Conservation (phyloP, 345 rosid species). For the Hibiscus tridactylites region DNA sequence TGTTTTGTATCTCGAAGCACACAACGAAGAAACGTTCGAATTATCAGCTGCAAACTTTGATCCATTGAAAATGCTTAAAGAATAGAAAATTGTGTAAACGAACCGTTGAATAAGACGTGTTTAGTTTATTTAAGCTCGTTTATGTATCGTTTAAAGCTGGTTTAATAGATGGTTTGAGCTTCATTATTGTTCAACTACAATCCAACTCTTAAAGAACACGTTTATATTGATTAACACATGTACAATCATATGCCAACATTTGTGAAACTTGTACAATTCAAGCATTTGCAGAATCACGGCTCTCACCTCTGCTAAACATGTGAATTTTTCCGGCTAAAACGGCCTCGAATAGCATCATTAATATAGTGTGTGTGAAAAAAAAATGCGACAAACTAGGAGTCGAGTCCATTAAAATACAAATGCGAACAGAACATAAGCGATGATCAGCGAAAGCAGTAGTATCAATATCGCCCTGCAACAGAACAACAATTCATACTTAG, state of each 20-base stretch:
- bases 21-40: not conserved
- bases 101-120: no score
- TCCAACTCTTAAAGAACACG: no score
- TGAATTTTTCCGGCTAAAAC: not conserved
- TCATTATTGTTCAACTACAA: no score
- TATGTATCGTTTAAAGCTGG: no score
- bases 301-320: not conserved
- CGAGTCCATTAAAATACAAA: conserved; percentile 29
- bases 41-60: not conserved
- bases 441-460: conserved; percentile 16
- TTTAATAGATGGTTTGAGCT: no score
- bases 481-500: not conserved
- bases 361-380: no score
- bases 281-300: not conserved
- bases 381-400: not conserved
- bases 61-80: conserved; percentile 5
- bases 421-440: conserved; percentile 20
- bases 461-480: conserved; percentile 26
- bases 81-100: conserved; percentile 4
- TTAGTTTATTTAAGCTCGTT: no score
- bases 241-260: no score
- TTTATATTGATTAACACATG: no score
- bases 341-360: not conserved
- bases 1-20: not conserved
- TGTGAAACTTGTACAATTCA: not conserved